phyloP scores from a whole-genome alignment of 1,284 basidiomycete species.

The Malassezia japonica region DNA sequence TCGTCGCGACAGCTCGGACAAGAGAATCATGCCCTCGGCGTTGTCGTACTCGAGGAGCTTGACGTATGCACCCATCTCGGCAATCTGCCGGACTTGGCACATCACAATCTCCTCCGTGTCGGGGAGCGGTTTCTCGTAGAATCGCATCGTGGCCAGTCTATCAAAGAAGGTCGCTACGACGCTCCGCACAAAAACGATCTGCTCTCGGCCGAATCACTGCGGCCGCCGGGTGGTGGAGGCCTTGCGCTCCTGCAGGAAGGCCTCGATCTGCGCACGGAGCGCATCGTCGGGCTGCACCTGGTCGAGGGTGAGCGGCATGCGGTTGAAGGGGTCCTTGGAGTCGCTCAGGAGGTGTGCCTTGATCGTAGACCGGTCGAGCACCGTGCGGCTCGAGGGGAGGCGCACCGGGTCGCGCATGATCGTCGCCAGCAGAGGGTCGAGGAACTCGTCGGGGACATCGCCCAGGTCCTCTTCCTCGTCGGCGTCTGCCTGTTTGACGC shows the following conservation, averaged over 20 bases:
- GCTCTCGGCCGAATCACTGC: conserved; percentile 7
- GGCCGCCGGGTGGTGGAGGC: background rate
- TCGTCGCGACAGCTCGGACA: conserved; percentile 89
- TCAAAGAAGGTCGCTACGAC: background rate
- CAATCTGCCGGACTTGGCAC: conserved; percentile 97
- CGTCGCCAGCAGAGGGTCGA: conserved; percentile 84
- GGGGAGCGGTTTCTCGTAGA: conserved; percentile 46
- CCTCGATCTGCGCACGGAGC: conserved; percentile 35
- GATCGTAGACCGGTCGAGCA: conserved; percentile 85
- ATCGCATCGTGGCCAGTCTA: conserved; percentile 33
- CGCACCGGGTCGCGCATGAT: conserved; percentile 93
- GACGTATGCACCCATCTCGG: conserved; percentile 99
- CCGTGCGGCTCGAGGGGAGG: conserved; percentile 69
- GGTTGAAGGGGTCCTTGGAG: conserved; percentile 55
- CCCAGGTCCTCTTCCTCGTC: conserved; percentile 77
- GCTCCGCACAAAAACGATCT: conserved; percentile 1
- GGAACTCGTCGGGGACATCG: conserved; percentile 88
- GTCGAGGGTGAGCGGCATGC: conserved; percentile 49
- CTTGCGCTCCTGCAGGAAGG: conserved; percentile 28
- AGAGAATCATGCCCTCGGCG: conserved; percentile 97
- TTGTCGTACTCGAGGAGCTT: conserved; percentile 98
- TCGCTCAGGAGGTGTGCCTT: conserved; percentile 89
- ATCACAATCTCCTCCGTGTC: conserved; percentile 90
- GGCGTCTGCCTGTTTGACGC: conserved; percentile 66
- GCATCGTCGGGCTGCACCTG: conserved; percentile 43